phyloP scores from a whole-genome alignment of 306 rosid genomes.

The Boehmeria nivea region DNA sequence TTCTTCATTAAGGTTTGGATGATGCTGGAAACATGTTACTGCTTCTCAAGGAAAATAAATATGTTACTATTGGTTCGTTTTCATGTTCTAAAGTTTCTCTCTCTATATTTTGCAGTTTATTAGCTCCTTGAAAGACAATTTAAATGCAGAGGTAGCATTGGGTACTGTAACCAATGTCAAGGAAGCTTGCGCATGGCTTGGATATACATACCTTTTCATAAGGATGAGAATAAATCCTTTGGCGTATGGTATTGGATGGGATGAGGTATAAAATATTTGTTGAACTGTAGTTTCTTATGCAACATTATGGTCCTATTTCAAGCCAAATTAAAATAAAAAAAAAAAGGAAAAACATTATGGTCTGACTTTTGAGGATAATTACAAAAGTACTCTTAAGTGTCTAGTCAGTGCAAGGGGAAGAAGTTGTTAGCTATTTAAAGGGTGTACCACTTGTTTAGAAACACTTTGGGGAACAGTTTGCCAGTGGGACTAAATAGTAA shows the following conservation, averaged over 20 bases:
- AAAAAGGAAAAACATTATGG: neutral
- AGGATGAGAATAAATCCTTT: constrained; percentile 96
- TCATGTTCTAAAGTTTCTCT: constrained; percentile 9
- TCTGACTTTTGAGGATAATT: neutral
- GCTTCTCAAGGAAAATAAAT: too few species aligned
- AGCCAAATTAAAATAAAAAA: neutral
- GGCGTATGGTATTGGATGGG: constrained; percentile 94
- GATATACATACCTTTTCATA: constrained; percentile 92
- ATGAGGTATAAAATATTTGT: constrained; percentile 54
- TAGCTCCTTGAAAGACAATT: constrained; percentile 91
- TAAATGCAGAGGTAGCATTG: constrained; percentile 96
- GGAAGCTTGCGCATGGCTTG: constrained; percentile 99
- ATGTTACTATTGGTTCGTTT: constrained; percentile 1
- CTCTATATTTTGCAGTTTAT: constrained; percentile 66
- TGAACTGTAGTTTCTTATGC: constrained; percentile 24
- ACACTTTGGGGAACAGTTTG: too few species aligned
- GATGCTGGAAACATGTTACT: neutral
- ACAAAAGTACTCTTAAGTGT: too few species aligned
- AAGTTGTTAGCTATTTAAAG: too few species aligned
- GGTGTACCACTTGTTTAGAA: too few species aligned
- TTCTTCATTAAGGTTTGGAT: constrained; percentile 5
- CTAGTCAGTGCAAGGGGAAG: neutral
- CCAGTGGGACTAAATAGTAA: too few species aligned
- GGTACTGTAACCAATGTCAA: constrained; percentile 97
- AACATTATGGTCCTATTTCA: neutral